These are phyloP conservation scores for Boletus pseudo-olivaceus DNA, from an alignment of 768 basidiomycete genomes.

Conservation along the genomic window DNA sequence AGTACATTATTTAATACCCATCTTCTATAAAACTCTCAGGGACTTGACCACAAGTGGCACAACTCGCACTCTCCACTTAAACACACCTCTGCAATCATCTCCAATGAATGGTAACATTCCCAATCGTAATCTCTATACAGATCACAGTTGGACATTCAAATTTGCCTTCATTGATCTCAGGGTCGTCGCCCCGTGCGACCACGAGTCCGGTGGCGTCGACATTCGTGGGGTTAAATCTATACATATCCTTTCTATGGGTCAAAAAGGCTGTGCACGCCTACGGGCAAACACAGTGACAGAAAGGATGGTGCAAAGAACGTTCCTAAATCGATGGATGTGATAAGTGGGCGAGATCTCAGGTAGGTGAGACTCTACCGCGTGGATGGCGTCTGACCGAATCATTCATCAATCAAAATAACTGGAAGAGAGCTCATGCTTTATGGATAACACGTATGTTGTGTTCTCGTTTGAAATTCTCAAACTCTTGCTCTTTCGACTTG, in stretches of 20 bases:
- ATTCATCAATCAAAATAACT: conserved; percentile 3
- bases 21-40: no score
- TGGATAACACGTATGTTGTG: conserved; percentile 66
- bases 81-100: background rate
- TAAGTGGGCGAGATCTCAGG: background rate
- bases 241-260: background rate
- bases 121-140: background rate
- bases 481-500: conserved; percentile 81
- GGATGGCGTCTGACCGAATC: background rate
- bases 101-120: background rate
- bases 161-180: background rate
- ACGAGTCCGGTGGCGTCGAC: background rate
- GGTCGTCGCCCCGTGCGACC: background rate
- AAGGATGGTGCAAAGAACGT: background rate
- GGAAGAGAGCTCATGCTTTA: conserved; percentile 21
- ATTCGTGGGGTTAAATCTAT: background rate
- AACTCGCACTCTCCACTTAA: background rate
- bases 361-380: background rate
- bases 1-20: background rate
- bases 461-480: conserved; percentile 74
- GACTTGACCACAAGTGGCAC: no score
- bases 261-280: background rate
- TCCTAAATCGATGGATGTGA: background rate
- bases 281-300: background rate
- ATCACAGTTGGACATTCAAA: background rate